These are phyloP conservation scores for Micractinium conductrix DNA, from an alignment of 139 green algal genomes.

Conservation along the genomic window DNA sequence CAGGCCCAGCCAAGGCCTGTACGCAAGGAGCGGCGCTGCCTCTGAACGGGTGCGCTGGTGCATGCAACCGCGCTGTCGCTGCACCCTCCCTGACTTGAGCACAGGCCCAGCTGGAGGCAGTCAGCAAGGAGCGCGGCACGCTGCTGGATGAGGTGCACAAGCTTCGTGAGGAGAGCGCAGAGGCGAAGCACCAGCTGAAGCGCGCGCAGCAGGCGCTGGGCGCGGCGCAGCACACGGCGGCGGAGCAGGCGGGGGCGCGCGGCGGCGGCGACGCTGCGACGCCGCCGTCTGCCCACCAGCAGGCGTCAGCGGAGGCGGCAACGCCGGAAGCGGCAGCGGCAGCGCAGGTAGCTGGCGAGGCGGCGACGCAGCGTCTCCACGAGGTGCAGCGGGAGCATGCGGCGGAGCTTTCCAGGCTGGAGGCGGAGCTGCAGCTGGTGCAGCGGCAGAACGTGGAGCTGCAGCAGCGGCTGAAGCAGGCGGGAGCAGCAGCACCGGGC, in stretches of 20 bases:
- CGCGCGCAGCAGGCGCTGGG: conserved; percentile 7
- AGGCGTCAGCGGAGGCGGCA: not conserved
- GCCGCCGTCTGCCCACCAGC: not conserved
- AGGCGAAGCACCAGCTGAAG: not conserved
- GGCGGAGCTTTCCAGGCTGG: not conserved
- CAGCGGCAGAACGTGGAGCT: conserved; percentile 15
- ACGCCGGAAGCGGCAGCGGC: not conserved
- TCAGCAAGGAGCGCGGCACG: conserved; percentile 2
- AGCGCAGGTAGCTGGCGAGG: not conserved
- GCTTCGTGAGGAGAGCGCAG: conserved; percentile 31
- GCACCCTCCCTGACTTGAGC: not conserved
- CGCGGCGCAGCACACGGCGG: conserved; percentile 4
- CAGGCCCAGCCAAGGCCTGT: too few species aligned
- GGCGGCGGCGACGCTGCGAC: not conserved
- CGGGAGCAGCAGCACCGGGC: not conserved
- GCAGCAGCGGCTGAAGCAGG: conserved; percentile 5
- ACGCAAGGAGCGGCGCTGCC: too few species aligned
- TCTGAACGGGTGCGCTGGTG: too few species aligned
- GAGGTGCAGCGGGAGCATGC: conserved; percentile 15
- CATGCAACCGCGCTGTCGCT: too few species aligned
- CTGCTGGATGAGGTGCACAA: conserved; percentile 20
- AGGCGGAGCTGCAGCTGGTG: conserved; percentile 15
- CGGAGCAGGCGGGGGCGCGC: not conserved
- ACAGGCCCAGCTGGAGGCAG: conserved; percentile 29
- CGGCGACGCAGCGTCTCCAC: not conserved